Base-by-base conservation (phyloP, 2,329 filamentous ascomycete genomes). In the Didymella lethalis region DNA sequence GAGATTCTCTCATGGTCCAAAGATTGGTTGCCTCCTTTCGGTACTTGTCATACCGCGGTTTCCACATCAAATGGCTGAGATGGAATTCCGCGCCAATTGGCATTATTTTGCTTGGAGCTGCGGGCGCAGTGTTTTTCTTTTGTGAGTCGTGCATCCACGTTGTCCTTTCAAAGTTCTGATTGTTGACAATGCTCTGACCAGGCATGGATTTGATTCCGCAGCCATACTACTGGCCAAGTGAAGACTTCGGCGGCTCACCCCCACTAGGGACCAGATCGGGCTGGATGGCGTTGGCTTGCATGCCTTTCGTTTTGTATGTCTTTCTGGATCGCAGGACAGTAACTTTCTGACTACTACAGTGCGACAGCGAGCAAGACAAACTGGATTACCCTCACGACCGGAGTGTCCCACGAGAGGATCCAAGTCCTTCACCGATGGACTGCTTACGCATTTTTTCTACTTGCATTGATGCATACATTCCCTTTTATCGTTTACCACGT, bases 391-490 rank as follows among this genome's bases (percentile, higher is more conserved):
- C 72, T 76, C 0, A 53, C 86, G 8, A 87, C 85, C 0, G 85
- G 85, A 0, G 76, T 86, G 11, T 80, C 84, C 0, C 84, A 86
- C 57, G 86, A 88, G 65, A 83, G 82, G 54, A 78, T 88, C 1
- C 83, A 86, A 55, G 63, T 74, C 1, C 67, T 73, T 38, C 71
- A 75, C 36, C 62, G 69, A 25, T 75, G 69, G 67, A 67, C 60
- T 7, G 53, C 64, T 10, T 74, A 73, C 40, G 83, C 82, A 31
- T 85, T 86, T 77, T 85, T 86, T 56, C 75, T 83, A 18, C 76
- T 86, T 0, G 83, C 84, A 0, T 73, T 88, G 4, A 64, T 87
- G 6, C 85, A 88, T 65, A 87, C 85, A 0, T 87, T 87, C 48
- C 85, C 85, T 0, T 88, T 86, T 64, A 82, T 88, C 55, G 75